Conservation (phyloP, 1,284 basidiomycete species). For the Pseudomicrostroma phylloplanum region DNA sequence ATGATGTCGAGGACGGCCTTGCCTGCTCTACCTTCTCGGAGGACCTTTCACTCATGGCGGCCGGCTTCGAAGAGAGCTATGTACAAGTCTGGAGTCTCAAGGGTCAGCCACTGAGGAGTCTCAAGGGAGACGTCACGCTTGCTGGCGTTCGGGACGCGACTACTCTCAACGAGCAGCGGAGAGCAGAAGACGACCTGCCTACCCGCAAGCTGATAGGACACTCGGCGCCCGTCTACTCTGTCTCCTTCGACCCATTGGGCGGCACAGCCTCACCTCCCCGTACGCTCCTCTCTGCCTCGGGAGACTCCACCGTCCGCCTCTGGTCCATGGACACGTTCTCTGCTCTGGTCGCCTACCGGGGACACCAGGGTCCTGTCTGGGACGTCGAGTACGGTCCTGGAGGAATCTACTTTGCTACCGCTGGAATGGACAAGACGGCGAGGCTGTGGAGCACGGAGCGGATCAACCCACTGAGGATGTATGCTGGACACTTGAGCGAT, state of each 20-base stretch:
- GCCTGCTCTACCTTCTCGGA: conserved; percentile 83
- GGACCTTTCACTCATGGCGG: conserved; percentile 89
- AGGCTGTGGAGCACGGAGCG: conserved; percentile 93
- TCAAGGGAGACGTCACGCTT: conserved; percentile 68
- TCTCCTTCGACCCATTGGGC: conserved; percentile 83
- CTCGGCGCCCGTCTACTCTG: conserved; percentile 88
- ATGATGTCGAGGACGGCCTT: conserved; percentile 53
- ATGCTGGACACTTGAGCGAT: conserved; percentile 92
- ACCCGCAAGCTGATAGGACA: conserved; percentile 86
- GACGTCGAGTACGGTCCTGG: conserved; percentile 96
- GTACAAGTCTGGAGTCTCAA: conserved; percentile 92
- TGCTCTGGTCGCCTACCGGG: conserved; percentile 87
- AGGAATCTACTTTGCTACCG: conserved; percentile 97
- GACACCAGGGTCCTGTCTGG: conserved; percentile 97
- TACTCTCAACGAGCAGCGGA: not conserved
- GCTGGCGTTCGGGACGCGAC: conserved; percentile 61
- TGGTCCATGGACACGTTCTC: conserved; percentile 95
- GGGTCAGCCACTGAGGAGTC: conserved; percentile 75
- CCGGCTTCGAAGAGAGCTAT: conserved; percentile 92
- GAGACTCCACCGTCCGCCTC: conserved; percentile 80
- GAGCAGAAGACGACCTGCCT: conserved; percentile 12
- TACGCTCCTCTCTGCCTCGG: conserved; percentile 85
- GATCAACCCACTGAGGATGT: conserved; percentile 77
- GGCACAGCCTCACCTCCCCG: conserved; percentile 79
- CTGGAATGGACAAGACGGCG: conserved; percentile 86